phyloP scores from a whole-genome alignment of 805 yeast species.

The Saccharomyces jurei region DNA sequence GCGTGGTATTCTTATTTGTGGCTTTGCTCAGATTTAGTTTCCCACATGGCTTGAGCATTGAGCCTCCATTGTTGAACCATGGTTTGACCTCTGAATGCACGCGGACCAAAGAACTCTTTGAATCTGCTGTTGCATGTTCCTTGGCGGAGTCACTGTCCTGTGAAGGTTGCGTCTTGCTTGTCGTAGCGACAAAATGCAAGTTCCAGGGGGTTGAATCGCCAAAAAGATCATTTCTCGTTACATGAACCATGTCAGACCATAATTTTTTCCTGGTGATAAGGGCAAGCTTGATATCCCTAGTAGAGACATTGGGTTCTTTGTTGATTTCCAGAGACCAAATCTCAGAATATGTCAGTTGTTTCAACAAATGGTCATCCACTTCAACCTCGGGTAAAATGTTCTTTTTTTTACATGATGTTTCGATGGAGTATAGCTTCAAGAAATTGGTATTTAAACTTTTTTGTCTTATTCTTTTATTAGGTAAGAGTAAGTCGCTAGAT shows the following conservation, averaged over 20 bases:
- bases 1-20: background rate
- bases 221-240: constrained; percentile 23
- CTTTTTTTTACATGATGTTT: constrained; percentile 17
- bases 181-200: constrained; percentile 10
- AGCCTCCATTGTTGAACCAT: constrained; percentile 13
- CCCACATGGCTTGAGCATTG: constrained; percentile 28
- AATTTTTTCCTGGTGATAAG: constrained; percentile 26
- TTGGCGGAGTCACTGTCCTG: background rate
- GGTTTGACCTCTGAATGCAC: constrained; percentile 23
- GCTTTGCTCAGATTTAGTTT: constrained; percentile 14
- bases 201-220: constrained; percentile 26
- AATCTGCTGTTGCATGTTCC: background rate
- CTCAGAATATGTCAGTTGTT: constrained; percentile 14
- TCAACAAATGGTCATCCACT: constrained; percentile 25
- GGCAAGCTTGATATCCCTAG: constrained; percentile 23
- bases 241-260: constrained; percentile 25
- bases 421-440: constrained; percentile 25
- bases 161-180: background rate
- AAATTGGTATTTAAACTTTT: constrained; percentile 23
- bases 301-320: constrained; percentile 10
- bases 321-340: constrained; percentile 17
- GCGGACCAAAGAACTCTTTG: constrained; percentile 18
- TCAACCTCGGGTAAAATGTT: constrained; percentile 24
- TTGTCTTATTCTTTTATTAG: constrained; percentile 23
- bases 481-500: constrained; percentile 7